Evolutionary conservation across 192 early-diverging fungal species (phyloP).

Genomic region (Thoreauomyces humboldtii): DNA sequence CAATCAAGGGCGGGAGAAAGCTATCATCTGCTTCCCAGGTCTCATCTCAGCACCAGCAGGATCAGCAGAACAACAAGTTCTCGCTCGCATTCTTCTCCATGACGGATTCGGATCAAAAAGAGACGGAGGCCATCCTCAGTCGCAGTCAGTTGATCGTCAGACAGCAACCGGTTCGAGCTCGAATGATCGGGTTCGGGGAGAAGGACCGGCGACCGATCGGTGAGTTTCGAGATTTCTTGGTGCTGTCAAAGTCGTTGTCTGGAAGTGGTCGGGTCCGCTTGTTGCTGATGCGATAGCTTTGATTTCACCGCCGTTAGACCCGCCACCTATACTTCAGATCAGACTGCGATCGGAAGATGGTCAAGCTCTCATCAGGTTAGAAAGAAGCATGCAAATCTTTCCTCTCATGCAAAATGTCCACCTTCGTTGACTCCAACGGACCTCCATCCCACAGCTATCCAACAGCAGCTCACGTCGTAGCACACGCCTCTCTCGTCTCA

Average conservation of each 20-base stretch:
- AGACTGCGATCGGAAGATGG: slow-evolving; percentile 1
- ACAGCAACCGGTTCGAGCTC: slow-evolving; percentile 37
- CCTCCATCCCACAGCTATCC: slow-evolving; percentile 6
- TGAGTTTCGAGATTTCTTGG: not conserved
- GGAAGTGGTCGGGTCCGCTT: too few species aligned
- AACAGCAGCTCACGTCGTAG: slow-evolving; percentile 6
- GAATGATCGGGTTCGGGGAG: slow-evolving; percentile 47
- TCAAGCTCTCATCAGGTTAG: too few species aligned
- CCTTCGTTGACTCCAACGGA: too few species aligned
- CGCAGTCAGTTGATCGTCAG: slow-evolving; percentile 27
- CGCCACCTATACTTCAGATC: slow-evolving; percentile 39
- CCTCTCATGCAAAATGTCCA: too few species aligned
- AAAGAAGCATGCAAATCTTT: too few species aligned
- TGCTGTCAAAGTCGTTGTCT: too few species aligned
- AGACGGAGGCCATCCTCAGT: not conserved
- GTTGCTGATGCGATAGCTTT: too few species aligned
- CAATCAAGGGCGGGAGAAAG: too few species aligned
- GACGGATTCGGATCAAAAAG: not conserved
- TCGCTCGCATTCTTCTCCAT: not conserved
- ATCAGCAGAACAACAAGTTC: too few species aligned
- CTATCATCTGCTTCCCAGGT: too few species aligned
- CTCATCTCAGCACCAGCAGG: too few species aligned
- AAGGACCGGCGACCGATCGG: slow-evolving; percentile 35
- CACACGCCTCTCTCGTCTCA: slow-evolving; percentile 27
- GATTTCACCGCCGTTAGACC: slow-evolving; percentile 16